phyloP scores from a whole-genome alignment of 1,139 yeast species.

The Lodderomyces theae region DNA sequence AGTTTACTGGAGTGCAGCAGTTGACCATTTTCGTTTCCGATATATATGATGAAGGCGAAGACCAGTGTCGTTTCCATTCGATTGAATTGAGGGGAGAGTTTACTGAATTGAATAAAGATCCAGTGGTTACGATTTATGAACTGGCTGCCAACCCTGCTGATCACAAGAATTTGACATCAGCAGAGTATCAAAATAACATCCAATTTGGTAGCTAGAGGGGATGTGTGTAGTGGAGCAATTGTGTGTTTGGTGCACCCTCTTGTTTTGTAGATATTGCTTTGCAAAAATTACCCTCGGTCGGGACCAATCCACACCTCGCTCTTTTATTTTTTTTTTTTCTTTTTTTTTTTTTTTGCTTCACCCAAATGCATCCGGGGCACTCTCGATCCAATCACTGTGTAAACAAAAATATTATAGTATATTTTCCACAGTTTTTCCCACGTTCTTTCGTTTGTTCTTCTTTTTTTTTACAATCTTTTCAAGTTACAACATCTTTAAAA shows the following conservation, averaged over 20 bases:
- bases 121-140: slow-evolving; percentile 76
- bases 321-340: neutral
- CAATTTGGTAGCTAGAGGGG: slow-evolving; percentile 14
- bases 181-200: slow-evolving; percentile 12
- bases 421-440: slow-evolving; percentile 4
- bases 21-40: slow-evolving; percentile 66
- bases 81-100: slow-evolving; percentile 83
- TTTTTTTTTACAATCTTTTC: neutral
- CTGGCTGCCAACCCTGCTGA: slow-evolving; percentile 92
- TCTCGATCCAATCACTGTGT: neutral
- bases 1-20: slow-evolving; percentile 68
- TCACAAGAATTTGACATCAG: slow-evolving; percentile 49
- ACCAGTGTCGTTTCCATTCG: slow-evolving; percentile 56
- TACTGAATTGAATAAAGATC: slow-evolving; percentile 59
- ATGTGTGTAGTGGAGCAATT: neutral
- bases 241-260: neutral
- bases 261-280: neutral
- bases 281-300: neutral
- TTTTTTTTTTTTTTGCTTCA: neutral
- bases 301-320: neutral
- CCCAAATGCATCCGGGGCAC: slow-evolving; percentile 2
- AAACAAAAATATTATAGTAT: neutral
- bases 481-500: neutral
- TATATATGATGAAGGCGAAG: slow-evolving; percentile 59
- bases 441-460: neutral